These are phyloP conservation scores for Xylaria sp. DNA, from an alignment of 495 filamentous ascomycete genomes.

Conservation along the genomic window DNA sequence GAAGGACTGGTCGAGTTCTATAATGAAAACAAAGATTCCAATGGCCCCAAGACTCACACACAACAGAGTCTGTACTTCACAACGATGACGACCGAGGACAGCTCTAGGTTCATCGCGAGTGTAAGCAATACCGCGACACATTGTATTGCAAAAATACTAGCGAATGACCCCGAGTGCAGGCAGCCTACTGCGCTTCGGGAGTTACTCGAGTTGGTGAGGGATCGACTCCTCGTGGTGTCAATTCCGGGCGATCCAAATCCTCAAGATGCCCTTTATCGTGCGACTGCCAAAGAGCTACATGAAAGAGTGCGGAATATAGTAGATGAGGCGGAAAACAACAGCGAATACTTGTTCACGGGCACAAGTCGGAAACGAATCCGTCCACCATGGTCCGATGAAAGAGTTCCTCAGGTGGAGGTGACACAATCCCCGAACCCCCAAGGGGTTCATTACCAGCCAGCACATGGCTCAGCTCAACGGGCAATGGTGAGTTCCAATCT, in stretches of 20 bases:
- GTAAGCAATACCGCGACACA: constrained; percentile 26
- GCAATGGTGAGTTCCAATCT: neutral
- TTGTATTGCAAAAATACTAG: constrained; percentile 16
- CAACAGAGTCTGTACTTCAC: constrained; percentile 14
- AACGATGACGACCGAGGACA: neutral
- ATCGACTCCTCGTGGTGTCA: constrained; percentile 35
- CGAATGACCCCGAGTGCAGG: constrained; percentile 29
- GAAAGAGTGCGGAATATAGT: neutral
- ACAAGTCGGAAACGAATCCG: neutral
- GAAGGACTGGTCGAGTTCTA: constrained; percentile 22
- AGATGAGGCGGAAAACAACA: neutral
- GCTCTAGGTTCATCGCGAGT: constrained; percentile 4
- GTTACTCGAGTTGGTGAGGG: constrained; percentile 34
- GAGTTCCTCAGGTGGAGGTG: neutral
- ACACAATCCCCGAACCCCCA: neutral
- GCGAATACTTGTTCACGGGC: neutral
- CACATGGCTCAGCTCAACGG: neutral
- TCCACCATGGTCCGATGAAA: too few relatives aligned
- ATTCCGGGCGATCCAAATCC: neutral
- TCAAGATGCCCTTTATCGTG: neutral
- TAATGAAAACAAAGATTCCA: constrained; percentile 16
- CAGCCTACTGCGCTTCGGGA: constrained; percentile 33
- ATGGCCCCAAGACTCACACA: neutral
- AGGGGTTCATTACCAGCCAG: neutral
- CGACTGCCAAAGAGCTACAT: neutral